Percentiles rank a stretch among this genome's conserved stretches.
phyloP scores from a whole-genome alignment of 208 protist species.

The Crithidia fasciculata region DNA sequence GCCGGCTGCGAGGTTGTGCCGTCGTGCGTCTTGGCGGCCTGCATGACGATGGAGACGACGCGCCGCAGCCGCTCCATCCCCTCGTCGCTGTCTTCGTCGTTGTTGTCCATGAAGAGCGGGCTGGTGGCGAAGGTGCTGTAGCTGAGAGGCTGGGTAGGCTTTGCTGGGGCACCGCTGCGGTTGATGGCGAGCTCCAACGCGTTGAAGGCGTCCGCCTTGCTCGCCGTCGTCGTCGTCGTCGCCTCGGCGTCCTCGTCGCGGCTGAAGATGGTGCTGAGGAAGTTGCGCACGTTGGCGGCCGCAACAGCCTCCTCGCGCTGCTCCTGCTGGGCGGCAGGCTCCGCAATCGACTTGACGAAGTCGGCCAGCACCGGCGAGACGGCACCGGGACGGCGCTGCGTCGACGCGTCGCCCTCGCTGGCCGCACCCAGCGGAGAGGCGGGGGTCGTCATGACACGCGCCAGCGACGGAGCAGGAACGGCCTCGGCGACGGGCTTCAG shows the following conservation, averaged over 20 bases:
- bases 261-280: conserved; percentile 42
- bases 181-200: conserved; percentile 42
- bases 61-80: conserved; percentile 40
- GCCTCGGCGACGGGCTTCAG: conserved; percentile 6
- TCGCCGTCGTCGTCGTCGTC: conserved; percentile 1
- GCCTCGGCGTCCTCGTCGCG: conserved; percentile 1
- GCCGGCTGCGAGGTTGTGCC: conserved; percentile 21
- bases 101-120: conserved; percentile 45
- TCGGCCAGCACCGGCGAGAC: conserved; percentile 15
- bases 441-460: conserved; percentile 1
- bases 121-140: conserved; percentile 43
- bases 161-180: conserved; percentile 15
- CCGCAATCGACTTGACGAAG: conserved; percentile 33
- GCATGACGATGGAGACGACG: conserved; percentile 47
- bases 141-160: conserved; percentile 28
- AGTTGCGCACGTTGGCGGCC: conserved; percentile 39
- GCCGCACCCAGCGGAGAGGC: neutral
- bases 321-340: conserved; percentile 24
- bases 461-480: neutral
- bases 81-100: conserved; percentile 47
- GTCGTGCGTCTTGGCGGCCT: conserved; percentile 33
- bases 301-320: conserved; percentile 26
- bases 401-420: neutral
- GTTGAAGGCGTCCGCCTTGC: conserved; percentile 34
- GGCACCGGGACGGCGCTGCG: neutral